Percentiles rank a stretch among this genome's conserved stretches.
phyloP scores from a whole-genome alignment of 2,329 filamentous ascomycete genomes.

The Fusarium irregulare region DNA sequence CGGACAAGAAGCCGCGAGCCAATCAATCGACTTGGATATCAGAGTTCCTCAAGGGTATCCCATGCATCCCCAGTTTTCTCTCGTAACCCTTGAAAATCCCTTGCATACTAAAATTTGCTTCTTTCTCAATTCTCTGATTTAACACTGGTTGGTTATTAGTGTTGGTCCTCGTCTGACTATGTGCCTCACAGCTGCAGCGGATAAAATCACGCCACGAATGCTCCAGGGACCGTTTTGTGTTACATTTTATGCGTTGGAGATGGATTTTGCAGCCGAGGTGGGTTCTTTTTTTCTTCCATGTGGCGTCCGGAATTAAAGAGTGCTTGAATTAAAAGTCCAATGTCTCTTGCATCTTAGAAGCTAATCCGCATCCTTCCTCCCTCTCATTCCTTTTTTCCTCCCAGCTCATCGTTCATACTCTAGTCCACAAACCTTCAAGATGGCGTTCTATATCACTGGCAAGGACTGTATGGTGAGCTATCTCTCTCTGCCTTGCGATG shows the following conservation, averaged over 20 bases:
- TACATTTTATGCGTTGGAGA: constrained; percentile 4
- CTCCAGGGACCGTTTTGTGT: background rate
- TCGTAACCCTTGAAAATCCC: background rate
- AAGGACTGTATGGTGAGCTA: constrained; percentile 39
- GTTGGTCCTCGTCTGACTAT: background rate
- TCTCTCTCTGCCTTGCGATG: fast-evolving
- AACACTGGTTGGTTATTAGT: background rate
- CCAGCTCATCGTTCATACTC: background rate
- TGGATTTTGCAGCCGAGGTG: constrained; percentile 17
- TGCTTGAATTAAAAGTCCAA: background rate
- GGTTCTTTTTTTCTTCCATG: background rate
- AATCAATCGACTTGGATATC: background rate
- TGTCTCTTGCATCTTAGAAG: background rate
- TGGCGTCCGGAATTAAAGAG: background rate
- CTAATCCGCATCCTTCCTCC: background rate
- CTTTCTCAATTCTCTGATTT: background rate
- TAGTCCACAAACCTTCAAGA: background rate
- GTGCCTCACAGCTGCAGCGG: constrained; percentile 31
- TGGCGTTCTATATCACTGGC: constrained; percentile 39
- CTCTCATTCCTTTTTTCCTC: background rate
- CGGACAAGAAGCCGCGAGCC: constrained; percentile 1
- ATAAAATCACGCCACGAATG: constrained; percentile 23
- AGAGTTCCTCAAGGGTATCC: background rate
- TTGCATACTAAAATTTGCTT: background rate
- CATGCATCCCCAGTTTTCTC: background rate